Percentiles rank a stretch among this genome's conserved stretches.
These are phyloP conservation scores for Cutaneotrichosporon cyanovorans DNA, from an alignment of 1,284 basidiomycete species.

Conservation along the genomic window DNA sequence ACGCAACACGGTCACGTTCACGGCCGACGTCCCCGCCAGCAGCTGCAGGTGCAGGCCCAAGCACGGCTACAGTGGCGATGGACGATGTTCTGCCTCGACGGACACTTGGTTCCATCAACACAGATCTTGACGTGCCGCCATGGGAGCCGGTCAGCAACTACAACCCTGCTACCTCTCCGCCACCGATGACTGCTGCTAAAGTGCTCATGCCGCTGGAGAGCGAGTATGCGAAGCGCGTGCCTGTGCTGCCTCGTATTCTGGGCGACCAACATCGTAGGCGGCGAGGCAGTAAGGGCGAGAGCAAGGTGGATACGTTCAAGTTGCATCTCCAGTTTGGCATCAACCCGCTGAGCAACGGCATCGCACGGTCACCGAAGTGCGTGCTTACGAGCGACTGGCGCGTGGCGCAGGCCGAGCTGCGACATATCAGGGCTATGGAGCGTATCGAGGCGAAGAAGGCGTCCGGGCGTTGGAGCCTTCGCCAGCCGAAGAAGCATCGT, in stretches of 20 bases:
- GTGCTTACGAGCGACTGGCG: slow-evolving; percentile 40
- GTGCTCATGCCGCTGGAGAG: slow-evolving; percentile 35
- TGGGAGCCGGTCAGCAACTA: slow-evolving; percentile 39
- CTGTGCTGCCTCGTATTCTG: slow-evolving; percentile 26
- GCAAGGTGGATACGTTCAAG: slow-evolving; percentile 27
- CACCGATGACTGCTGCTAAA: slow-evolving; percentile 13
- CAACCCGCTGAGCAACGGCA: slow-evolving; percentile 31
- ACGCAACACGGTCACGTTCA: too few relatives aligned
- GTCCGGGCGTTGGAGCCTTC: slow-evolving; percentile 77
- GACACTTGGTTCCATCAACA: slow-evolving; percentile 5
- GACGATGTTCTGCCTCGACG: slow-evolving; percentile 11
- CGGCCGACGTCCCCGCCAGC: too few relatives aligned
- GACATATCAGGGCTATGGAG: slow-evolving; percentile 70
- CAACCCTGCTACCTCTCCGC: slow-evolving; percentile 20
- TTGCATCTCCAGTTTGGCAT: slow-evolving; percentile 29
- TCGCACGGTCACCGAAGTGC: slow-evolving; percentile 34
- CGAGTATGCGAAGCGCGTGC: slow-evolving; percentile 27
- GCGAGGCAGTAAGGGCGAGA: slow-evolving; percentile 24
- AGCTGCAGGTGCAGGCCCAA: too few relatives aligned
- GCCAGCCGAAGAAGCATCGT: slow-evolving; percentile 91
- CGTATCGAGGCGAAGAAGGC: slow-evolving; percentile 78
- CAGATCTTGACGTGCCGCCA: slow-evolving; percentile 18
- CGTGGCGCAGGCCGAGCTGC: slow-evolving; percentile 65
- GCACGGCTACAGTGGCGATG: slow-evolving; percentile 4
- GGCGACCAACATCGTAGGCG: slow-evolving; percentile 16